phyloP scores from a whole-genome alignment of 2,329 filamentous ascomycete genomes.

The Epichloe scottii region DNA sequence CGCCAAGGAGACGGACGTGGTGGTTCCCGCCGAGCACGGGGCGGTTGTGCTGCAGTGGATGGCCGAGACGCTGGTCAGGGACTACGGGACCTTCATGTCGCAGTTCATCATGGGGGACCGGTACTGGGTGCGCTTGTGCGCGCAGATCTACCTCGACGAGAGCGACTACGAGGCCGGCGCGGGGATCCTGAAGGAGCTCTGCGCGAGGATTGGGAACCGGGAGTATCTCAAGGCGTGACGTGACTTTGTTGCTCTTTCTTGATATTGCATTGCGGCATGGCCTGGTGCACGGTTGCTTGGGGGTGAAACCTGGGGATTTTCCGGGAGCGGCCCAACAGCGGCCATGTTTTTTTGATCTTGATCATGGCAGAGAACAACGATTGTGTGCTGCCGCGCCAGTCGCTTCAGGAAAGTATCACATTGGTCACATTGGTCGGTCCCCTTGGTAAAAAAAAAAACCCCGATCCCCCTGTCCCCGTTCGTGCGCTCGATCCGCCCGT shows the following conservation, averaged over 20 bases:
- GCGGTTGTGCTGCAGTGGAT: conserved; percentile 44
- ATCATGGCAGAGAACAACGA: no score
- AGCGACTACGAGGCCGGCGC: conserved; percentile 66
- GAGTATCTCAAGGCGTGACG: conserved; percentile 16
- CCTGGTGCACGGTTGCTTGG: no score
- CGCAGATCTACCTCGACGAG: conserved; percentile 72
- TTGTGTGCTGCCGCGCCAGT: no score
- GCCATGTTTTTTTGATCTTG: no score
- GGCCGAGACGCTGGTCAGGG: conserved; percentile 34
- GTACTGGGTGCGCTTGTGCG: conserved; percentile 64
- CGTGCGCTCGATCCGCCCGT: neutral
- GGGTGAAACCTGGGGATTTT: no score
- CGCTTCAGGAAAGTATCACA: no score
- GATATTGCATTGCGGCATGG: no score
- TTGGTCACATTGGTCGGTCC: no score
- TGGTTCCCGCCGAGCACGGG: conserved; percentile 19
- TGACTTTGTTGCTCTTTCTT: no score
- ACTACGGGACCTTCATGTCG: conserved; percentile 62
- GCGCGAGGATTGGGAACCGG: conserved; percentile 25
- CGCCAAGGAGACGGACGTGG: conserved; percentile 16
- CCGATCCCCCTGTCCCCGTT: no score
- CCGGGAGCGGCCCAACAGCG: no score
- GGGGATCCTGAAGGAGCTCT: conserved; percentile 38
- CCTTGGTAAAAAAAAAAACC: no score
- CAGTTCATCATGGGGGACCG: conserved; percentile 46